A percentile compares a stretch with the other conserved stretches of the same genome.
These are phyloP conservation scores for Miamiensis avidus DNA, from an alignment of 169 alveolate species.

Conservation along the genomic window DNA sequence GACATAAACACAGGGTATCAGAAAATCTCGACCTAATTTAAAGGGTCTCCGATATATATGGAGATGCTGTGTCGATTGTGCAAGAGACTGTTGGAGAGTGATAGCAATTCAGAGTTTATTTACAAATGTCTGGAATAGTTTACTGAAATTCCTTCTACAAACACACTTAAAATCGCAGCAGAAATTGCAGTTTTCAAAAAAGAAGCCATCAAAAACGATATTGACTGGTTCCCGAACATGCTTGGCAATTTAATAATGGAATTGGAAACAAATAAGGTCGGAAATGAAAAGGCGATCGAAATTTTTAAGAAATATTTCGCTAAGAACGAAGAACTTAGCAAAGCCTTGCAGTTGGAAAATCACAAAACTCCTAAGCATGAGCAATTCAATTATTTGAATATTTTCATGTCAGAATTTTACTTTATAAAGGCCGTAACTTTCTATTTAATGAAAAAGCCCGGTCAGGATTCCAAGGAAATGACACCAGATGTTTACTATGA, in stretches of 20 bases:
- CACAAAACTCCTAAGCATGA: not conserved
- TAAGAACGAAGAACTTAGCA: not conserved
- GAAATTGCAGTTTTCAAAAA: not conserved
- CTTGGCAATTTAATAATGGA: constrained; percentile 19
- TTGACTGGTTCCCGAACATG: constrained; percentile 37
- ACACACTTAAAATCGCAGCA: constrained; percentile 6
- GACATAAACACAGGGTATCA: constrained; percentile 28
- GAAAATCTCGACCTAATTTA: constrained; percentile 27
- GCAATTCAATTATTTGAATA: constrained; percentile 13
- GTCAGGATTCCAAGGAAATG: not conserved
- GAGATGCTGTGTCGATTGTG: constrained; percentile 61
- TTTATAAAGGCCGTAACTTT: constrained; percentile 18
- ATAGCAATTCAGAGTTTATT: not conserved
- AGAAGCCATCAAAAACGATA: constrained; percentile 30
- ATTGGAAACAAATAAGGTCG: constrained; percentile 25
- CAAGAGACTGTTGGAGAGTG: constrained; percentile 56
- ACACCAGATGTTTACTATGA: not conserved
- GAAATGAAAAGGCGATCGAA: constrained; percentile 33
- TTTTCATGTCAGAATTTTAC: constrained; percentile 26
- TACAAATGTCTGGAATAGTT: not conserved
- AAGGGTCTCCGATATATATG: constrained; percentile 45
- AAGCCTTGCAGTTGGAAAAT: not conserved
- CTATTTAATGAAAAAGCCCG: not conserved
- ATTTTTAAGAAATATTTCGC: constrained; percentile 14
- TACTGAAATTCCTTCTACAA: not conserved